Conservation (phyloP, 2,329 filamentous ascomycete species). For the Apiospora kogelbergensis region DNA sequence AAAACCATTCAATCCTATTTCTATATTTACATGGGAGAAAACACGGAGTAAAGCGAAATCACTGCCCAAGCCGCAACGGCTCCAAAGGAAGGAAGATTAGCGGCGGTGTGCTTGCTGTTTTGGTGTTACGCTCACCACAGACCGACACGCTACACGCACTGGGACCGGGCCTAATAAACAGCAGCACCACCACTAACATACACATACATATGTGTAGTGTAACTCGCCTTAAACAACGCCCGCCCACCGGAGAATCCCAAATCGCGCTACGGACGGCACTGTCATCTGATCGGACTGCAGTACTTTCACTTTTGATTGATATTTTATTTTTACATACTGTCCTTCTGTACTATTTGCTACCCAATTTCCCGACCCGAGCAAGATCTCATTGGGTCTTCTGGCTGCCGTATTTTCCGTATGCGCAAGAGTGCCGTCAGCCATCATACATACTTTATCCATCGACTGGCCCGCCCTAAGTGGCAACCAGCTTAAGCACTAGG, state of each 20-base stretch:
- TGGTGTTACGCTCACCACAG: neutral
- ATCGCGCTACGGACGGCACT: neutral
- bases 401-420: neutral
- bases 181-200: neutral
- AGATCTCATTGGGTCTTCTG: neutral
- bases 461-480: neutral
- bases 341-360: neutral
- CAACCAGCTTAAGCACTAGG: conserved; percentile 12
- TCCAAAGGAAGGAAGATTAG: neutral
- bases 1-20: neutral
- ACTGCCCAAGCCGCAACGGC: neutral
- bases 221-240: neutral
- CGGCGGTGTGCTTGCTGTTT: neutral
- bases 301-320: conserved; percentile 19
- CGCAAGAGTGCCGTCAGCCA: neutral
- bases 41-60: neutral
- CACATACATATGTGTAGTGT: neutral
- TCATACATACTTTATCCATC: conserved; percentile 2
- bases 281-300: conserved; percentile 12
- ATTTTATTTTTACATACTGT: conserved; percentile 21
- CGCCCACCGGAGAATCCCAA: neutral
- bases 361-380: neutral
- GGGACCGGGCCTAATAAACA: neutral
- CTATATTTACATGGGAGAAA: neutral
- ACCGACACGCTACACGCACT: neutral